Base-by-base conservation (phyloP, 805 yeast species). In the Kockiozyma suomiensis region DNA sequence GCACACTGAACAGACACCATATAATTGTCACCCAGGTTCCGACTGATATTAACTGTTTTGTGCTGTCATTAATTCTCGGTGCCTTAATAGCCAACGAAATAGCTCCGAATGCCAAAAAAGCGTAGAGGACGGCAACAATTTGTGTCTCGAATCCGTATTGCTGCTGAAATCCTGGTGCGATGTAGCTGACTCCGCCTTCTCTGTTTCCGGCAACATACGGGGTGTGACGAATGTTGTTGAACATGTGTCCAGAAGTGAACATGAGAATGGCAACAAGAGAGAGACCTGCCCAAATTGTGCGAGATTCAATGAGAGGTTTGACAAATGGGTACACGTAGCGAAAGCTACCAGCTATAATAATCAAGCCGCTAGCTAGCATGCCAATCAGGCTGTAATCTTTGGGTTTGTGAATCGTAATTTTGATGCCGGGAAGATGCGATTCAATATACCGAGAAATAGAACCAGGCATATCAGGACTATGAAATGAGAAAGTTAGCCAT, bases 71-170 rank as follows among this genome's bases (percentile, higher is more conserved):
- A 32, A 83, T 67, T 21, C 73, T 71, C 4, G 91, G 88, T 0
- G 82, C 81, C 66, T 80, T 83, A 49, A 81, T 80, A 43, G 86
- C 72, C 66, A 93, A 77, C 1, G 82, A 74, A 46, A 91, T 79
- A 19, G 86, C 74, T 47, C 83, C 69, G 56, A 87, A 76, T 12
- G 91, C 82, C 67, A 91, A 76, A 6, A 82, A 66, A 1, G 90
- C 96, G 59, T 74, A 56, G 5, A 88, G 62, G 25, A 88, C 80
- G 1, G 90, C 85, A 41, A 94, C 75, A 54, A 91, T 81, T 76
- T 94, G 97, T 7, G 97, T 90, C 77, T 94, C 99, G 47, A 87
- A 84, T 6, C 90, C 97, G 52, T 82, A 81, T 74, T 94, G 99
- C 52, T 76, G 77, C 70, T 86, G 88, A 69, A 88, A 91, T 37